Percentiles rank a stretch among this genome's conserved stretches.
Conservation (phyloP, 176 grass and related monocot species). For the Leersia perrieri region DNA sequence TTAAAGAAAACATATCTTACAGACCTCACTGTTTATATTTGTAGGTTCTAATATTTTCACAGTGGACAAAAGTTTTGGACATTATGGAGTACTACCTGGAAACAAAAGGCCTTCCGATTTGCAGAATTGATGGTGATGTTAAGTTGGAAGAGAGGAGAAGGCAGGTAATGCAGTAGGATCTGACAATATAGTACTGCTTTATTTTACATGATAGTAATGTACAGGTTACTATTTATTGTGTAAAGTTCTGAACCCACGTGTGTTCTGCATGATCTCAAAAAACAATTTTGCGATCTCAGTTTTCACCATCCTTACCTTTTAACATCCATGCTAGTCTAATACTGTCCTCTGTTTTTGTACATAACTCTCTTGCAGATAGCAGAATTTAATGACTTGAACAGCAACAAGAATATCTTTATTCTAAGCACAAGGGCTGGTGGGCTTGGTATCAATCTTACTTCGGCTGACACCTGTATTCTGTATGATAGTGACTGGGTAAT, state of each 20-base stretch:
- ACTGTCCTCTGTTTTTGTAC: background rate
- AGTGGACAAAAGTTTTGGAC: constrained; percentile 94
- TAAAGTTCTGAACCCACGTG: background rate
- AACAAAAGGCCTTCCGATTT: constrained; percentile 60
- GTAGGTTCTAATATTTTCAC: constrained; percentile 93
- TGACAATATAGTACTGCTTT: background rate
- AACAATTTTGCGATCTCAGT: background rate
- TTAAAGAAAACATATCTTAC: background rate
- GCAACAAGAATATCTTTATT: constrained; percentile 67
- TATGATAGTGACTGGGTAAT: constrained; percentile 96
- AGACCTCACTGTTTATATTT: constrained; percentile 18
- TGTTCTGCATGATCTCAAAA: background rate
- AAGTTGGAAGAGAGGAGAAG: constrained; percentile 65
- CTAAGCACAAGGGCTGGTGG: constrained; percentile 91
- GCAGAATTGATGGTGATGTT: constrained; percentile 88
- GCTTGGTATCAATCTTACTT: constrained; percentile 91
- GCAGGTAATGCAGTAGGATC: constrained; percentile 61
- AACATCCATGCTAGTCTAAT: background rate
- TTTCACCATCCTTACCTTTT: background rate
- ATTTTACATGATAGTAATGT: constrained; percentile 6
- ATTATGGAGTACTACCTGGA: constrained; percentile 79
- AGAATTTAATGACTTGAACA: constrained; percentile 81
- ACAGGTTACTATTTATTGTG: background rate
- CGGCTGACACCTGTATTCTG: constrained; percentile 88
- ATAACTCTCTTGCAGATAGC: constrained; percentile 57